These are phyloP conservation scores for Kodamaea fungicola DNA, from an alignment of 1,139 yeast genomes.

Conservation along the genomic window DNA sequence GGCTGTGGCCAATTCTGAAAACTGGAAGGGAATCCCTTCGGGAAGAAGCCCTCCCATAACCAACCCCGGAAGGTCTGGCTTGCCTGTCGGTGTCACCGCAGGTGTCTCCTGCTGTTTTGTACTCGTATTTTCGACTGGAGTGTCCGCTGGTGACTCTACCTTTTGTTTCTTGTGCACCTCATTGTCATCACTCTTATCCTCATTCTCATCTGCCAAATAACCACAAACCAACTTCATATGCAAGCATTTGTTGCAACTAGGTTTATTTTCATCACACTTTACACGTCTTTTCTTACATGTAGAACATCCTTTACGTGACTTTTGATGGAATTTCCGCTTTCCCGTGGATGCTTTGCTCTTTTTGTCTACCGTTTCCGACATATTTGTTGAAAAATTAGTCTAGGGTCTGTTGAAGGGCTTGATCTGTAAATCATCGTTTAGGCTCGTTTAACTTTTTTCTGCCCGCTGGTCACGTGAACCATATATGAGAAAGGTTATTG, in stretches of 20 bases:
- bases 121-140: conserved; percentile 1
- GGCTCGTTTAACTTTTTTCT: not conserved
- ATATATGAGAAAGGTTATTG: too few relatives aligned
- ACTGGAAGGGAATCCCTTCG: not conserved
- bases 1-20: conserved; percentile 2
- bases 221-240: conserved; percentile 77
- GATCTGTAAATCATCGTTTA: not conserved
- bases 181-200: conserved; percentile 6
- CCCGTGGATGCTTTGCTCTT: conserved; percentile 27
- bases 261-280: conserved; percentile 87
- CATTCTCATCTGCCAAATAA: conserved; percentile 29
- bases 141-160: conserved; percentile 3
- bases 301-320: conserved; percentile 83
- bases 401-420: too few relatives aligned
- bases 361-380: conserved; percentile 3
- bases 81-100: conserved; percentile 11
- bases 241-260: conserved; percentile 73
- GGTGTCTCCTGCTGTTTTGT: conserved; percentile 13
- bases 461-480: too few relatives aligned
- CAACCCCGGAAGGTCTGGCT: not conserved
- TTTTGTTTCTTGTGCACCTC: conserved; percentile 9
- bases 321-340: conserved; percentile 75
- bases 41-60: not conserved
- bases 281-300: conserved; percentile 87
- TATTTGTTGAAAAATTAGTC: conserved; percentile 6